Evolutionary conservation across 805 yeast genomes (phyloP), one percentile per base, ranked within the genome.

Genomic region (Hanseniaspora opuntiae): DNA sequence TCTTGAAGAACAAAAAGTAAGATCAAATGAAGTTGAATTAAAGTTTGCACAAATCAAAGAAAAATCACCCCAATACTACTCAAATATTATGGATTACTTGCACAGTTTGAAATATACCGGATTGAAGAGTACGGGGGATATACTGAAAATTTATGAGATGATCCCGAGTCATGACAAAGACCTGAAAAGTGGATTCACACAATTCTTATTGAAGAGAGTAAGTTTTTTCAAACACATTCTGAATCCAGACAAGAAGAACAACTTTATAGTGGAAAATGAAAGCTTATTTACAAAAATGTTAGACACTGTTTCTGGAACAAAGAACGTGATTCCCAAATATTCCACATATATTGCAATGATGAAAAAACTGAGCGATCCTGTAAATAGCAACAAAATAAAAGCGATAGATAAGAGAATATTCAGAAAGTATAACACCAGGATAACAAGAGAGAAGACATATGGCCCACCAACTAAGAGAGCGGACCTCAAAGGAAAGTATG

Each of bases 211-310:
- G 4, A 22, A 35, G 6, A 36, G 22, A 28, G 35, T 35, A 33
- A 6, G 24, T 2, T 36, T 28, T 37, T 16, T 44, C n/a, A 28
- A 51, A 3, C 48, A 51, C 11, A 28, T 51, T 8, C 3, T 51
- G 10, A 61, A 58, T 28, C 57, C 59, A 41, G 67, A 66, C 55
- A 52, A 52, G 3, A 68, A 63, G 50, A 63, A 67, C 35, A 52
- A 58, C 39, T 58, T 65, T 6, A 64, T 66, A 7, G 58, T 62
- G 2, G 28, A 35, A 8, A 63, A 64, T 12, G 55, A 65, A 38
- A 58, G 61, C 1, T 35, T 47, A 4, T 52, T 63, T 4, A 24
- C 62, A 14, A 50, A 54, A 22, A 54, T 56, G 11, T 58, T 64
- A 6, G 62, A 62, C 42, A 46, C 55, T 20, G 47, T 61, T 17